Evolutionary conservation across 805 yeast species (phyloP).

Genomic region (Lachancea kluyveri): DNA sequence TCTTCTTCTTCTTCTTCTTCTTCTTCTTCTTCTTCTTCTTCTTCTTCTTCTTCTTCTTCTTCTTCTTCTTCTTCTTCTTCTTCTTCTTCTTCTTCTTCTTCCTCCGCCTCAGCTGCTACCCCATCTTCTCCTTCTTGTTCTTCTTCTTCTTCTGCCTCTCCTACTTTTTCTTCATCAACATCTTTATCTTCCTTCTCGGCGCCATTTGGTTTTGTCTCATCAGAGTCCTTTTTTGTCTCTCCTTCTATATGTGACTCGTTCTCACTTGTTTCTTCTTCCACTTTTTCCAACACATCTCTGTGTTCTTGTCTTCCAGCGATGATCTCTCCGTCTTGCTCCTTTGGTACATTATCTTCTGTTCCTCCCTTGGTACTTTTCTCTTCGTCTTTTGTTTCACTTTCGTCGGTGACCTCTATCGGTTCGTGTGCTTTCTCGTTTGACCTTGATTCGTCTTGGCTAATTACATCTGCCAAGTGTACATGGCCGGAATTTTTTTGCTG

Average conservation of each 20-base stretch:
- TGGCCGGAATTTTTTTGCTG: conserved; percentile 4
- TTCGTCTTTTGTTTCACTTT: conserved; percentile 12
- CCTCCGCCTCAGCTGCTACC: conserved; percentile 7
- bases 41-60: conserved; percentile 17
- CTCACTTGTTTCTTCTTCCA: too few relatives aligned
- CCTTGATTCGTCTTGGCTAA: conserved; percentile 12
- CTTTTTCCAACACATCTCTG: not conserved
- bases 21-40: conserved; percentile 17
- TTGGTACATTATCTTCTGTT: conserved; percentile 5
- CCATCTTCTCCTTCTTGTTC: too few relatives aligned
- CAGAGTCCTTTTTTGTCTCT: too few relatives aligned
- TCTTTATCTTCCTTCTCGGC: conserved; percentile 12
- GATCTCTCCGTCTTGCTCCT: conserved; percentile 7
- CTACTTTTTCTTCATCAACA: conserved; percentile 15
- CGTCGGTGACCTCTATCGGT: conserved; percentile 9
- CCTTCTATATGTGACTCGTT: too few relatives aligned
- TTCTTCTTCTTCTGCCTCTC: too few relatives aligned
- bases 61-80: conserved; percentile 19
- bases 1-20: conserved; percentile 16
- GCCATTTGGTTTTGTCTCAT: conserved; percentile 1
- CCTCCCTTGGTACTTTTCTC: conserved; percentile 3
- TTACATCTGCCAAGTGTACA: too few relatives aligned
- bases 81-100: conserved; percentile 15
- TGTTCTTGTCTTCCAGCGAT: too few relatives aligned
- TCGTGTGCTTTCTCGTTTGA: conserved; percentile 4